phyloP scores from a whole-genome alignment of 495 filamentous ascomycete species.

The Arthonia radiata region DNA sequence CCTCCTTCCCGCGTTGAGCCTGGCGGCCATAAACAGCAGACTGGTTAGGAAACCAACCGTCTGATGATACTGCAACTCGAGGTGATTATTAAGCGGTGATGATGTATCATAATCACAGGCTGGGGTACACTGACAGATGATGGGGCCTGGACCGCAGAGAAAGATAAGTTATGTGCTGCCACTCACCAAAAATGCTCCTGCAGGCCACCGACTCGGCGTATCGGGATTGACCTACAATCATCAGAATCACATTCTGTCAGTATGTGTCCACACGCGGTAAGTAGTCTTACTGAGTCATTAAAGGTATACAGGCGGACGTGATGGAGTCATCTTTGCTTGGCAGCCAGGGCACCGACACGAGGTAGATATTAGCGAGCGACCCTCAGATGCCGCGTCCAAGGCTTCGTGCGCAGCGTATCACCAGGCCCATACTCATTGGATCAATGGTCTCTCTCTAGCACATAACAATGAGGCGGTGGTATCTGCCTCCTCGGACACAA shows the following conservation, averaged over 20 bases:
- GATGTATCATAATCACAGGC: too few relatives aligned
- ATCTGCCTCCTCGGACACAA: constrained; percentile 85
- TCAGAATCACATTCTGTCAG: constrained; percentile 69
- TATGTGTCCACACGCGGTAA: constrained; percentile 4
- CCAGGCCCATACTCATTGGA: constrained; percentile 97
- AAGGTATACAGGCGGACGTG: constrained; percentile 87
- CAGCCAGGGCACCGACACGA: constrained; percentile 26
- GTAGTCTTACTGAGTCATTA: constrained; percentile 1
- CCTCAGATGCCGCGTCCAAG: constrained; percentile 9
- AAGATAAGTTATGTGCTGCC: too few relatives aligned
- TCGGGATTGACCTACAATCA: constrained; percentile 78
- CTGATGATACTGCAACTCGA: too few relatives aligned
- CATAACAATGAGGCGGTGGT: constrained; percentile 64
- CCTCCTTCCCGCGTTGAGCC: too few relatives aligned
- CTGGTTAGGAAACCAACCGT: too few relatives aligned
- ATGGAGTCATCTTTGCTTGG: constrained; percentile 93
- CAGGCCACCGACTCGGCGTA: constrained; percentile 79
- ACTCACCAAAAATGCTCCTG: constrained; percentile 69
- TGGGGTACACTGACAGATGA: too few relatives aligned
- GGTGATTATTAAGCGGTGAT: too few relatives aligned
- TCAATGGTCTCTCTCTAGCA: constrained; percentile 83
- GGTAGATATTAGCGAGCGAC: constrained; percentile 10
- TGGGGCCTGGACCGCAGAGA: too few relatives aligned
- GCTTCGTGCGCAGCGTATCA: constrained; percentile 8
- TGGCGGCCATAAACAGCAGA: too few relatives aligned